Evolutionary conservation across 805 yeast species (phyloP).

Genomic region (Priceomyces carsonii): DNA sequence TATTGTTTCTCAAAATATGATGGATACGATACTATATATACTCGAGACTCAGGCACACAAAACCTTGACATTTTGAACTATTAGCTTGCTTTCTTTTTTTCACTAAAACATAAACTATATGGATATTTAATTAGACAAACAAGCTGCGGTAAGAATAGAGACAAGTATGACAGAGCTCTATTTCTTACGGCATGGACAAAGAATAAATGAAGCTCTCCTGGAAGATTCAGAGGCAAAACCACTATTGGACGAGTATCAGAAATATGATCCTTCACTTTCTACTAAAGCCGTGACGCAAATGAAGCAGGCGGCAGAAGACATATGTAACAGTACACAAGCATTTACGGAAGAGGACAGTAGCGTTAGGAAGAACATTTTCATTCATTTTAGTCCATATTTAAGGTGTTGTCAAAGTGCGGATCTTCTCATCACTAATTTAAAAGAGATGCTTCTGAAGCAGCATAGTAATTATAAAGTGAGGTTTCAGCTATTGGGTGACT

Average conservation of each 20-base stretch:
- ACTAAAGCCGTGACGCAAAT: slow-evolving; percentile 27
- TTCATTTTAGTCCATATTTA: slow-evolving; percentile 45
- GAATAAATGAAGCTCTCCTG: slow-evolving; percentile 38
- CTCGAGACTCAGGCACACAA: slow-evolving; percentile 4
- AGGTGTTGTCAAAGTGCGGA: slow-evolving; percentile 48
- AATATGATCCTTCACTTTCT: slow-evolving; percentile 41
- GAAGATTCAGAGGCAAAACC: slow-evolving; percentile 27
- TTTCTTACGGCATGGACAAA: slow-evolving; percentile 45
- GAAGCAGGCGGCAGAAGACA: slow-evolving; percentile 27
- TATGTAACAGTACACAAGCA: slow-evolving; percentile 21
- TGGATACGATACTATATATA: no score
- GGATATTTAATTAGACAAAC: slow-evolving; percentile 1
- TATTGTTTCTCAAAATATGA: no score
- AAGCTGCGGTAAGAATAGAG: background rate
- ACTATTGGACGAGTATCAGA: slow-evolving; percentile 24
- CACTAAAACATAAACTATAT: background rate
- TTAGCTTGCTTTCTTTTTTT: slow-evolving; percentile 1
- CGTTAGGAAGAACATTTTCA: slow-evolving; percentile 30
- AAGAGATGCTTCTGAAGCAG: slow-evolving; percentile 17
- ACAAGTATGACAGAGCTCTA: slow-evolving; percentile 37
- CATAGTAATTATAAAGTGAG: slow-evolving; percentile 32
- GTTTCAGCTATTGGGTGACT: slow-evolving; percentile 43
- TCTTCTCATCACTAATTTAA: slow-evolving; percentile 31
- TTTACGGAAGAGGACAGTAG: slow-evolving; percentile 16
- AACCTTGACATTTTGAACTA: background rate